Conservation (phyloP, 2,329 filamentous ascomycete species). For the Aspergillus texensis region DNA sequence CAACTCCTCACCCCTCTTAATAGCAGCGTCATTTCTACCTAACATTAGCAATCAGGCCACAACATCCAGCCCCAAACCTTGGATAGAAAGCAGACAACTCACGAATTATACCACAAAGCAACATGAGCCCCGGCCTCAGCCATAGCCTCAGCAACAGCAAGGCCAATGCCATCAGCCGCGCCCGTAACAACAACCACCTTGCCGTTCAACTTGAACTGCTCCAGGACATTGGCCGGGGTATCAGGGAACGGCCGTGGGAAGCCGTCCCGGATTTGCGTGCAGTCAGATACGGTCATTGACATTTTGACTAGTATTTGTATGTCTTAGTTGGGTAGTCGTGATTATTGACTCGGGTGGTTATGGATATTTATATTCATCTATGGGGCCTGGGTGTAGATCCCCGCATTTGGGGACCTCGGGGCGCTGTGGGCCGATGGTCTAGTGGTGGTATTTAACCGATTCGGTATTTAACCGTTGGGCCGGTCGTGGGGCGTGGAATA, state of each 20-base stretch:
- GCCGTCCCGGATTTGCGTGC: constrained; percentile 31
- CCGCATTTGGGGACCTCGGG: background rate
- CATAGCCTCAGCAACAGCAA: constrained; percentile 49
- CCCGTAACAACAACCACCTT: constrained; percentile 49
- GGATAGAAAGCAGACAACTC: too few species aligned
- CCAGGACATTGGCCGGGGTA: constrained; percentile 47
- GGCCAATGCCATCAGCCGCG: constrained; percentile 51
- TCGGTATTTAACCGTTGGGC: background rate
- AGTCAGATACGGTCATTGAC: constrained; percentile 44
- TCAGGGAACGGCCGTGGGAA: constrained; percentile 44
- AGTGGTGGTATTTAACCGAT: background rate
- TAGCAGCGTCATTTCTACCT: constrained; percentile 40
- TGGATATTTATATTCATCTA: too few species aligned
- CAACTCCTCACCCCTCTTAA: constrained; percentile 40
- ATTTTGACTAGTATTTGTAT: constrained; percentile 25
- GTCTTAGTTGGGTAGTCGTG: background rate
- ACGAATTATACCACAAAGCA: constrained; percentile 46
- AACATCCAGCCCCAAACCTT: too few species aligned
- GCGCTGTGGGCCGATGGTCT: background rate
- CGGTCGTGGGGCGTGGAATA: too few species aligned
- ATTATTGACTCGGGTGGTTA: background rate
- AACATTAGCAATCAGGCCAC: too few species aligned
- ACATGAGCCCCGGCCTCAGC: constrained; percentile 50
- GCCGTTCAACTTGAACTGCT: constrained; percentile 48
- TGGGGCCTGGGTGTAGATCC: too few species aligned